phyloP scores from a whole-genome alignment of 176 grass and related monocot genomes.

The Carex littledalei region DNA sequence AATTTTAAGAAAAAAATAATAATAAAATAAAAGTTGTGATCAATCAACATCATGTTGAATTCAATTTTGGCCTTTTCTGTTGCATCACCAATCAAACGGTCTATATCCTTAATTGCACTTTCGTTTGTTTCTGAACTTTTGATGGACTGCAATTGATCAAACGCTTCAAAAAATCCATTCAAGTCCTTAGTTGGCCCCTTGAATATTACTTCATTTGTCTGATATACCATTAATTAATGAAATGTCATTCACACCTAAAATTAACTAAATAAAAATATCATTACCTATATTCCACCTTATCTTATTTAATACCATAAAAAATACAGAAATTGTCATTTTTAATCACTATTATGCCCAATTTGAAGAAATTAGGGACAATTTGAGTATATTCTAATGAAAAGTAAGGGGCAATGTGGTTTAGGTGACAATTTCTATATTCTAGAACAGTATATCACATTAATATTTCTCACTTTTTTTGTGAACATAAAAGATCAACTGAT shows the following conservation, averaged over 20 bases:
- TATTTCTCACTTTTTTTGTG: not conserved
- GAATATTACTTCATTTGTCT: no score
- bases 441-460: not conserved
- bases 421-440: not conserved
- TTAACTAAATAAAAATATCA: not conserved
- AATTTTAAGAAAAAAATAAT: no score
- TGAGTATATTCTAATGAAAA: not conserved
- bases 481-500: not conserved
- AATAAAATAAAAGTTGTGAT: no score
- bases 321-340: not conserved
- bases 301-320: not conserved
- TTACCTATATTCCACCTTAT: not conserved
- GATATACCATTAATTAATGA: not conserved
- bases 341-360: not conserved
- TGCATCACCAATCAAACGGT: no score
- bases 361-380: not conserved
- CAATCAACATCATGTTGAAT: no score
- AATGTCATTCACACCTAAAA: not conserved
- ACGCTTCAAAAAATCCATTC: no score
- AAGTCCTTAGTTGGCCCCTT: no score
- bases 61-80: no score
- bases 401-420: not conserved
- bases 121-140: no score
- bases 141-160: no score
- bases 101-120: no score